A percentile compares a stretch with the other conserved stretches of the same genome.
Evolutionary conservation across 208 protist genomes (phyloP).

Genomic region (Leishmania mexicana): DNA sequence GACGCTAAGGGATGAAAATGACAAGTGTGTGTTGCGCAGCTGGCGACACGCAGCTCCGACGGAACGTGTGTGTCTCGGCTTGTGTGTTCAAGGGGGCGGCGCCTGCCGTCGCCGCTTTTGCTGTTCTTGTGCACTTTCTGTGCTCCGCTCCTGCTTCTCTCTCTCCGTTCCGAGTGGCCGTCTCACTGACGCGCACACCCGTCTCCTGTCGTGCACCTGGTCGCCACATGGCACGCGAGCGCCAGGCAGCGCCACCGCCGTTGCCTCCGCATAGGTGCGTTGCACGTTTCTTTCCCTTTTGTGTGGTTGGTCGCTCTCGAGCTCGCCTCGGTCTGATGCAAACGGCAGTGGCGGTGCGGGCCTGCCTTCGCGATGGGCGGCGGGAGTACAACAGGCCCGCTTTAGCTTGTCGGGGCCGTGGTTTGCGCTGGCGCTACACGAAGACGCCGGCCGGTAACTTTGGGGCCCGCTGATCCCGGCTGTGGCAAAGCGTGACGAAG

Average conservation of each 20-base stretch:
- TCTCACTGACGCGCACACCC: background rate
- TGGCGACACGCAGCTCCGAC: too few species aligned
- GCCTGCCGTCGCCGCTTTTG: background rate
- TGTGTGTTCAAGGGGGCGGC: too few species aligned
- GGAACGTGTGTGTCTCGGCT: too few species aligned
- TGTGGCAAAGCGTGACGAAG: background rate
- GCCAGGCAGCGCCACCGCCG: background rate
- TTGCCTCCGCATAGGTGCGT: background rate
- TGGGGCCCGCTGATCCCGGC: background rate
- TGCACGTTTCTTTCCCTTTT: background rate
- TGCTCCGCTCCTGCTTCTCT: background rate
- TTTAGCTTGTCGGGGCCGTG: constrained; percentile 9
- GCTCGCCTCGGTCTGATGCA: background rate
- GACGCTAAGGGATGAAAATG: background rate
- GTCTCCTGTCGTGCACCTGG: background rate
- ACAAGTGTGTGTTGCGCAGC: background rate
- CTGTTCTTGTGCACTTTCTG: background rate
- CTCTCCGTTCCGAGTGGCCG: background rate
- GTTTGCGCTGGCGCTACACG: background rate
- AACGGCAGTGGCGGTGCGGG: too few species aligned
- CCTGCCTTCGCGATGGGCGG: background rate
- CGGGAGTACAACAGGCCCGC: background rate
- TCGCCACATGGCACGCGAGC: background rate
- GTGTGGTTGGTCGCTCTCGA: background rate
- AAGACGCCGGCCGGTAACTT: constrained; percentile 1